Conservation (phyloP, 768 basidiomycete genomes). For the Hemileccinum rubropunctum region DNA sequence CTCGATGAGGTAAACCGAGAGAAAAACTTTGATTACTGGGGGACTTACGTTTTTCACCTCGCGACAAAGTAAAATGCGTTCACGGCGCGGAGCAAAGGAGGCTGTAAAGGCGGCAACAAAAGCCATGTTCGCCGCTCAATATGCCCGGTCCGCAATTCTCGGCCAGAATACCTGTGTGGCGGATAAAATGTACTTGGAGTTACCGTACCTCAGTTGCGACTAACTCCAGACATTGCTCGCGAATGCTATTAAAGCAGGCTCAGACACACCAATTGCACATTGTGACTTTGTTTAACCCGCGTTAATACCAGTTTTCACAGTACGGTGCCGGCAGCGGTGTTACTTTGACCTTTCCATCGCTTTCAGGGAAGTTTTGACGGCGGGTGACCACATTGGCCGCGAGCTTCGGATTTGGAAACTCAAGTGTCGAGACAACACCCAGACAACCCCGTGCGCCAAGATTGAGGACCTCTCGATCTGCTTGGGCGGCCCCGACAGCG, state of each 20-base stretch:
- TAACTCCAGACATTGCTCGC: neutral
- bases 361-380: neutral
- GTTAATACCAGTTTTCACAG: neutral
- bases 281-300: neutral
- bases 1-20: constrained; percentile 13
- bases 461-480: neutral
- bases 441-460: neutral
- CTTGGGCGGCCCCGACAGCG: constrained; percentile 1
- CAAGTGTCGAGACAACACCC: neutral
- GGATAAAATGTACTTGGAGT: no score
- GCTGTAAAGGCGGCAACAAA: constrained; percentile 13
- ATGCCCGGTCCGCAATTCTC: constrained; percentile 23
- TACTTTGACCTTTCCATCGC: neutral
- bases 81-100: constrained; percentile 20
- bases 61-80: constrained; percentile 13
- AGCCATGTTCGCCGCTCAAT: constrained; percentile 23
- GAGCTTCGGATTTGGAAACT: neutral
- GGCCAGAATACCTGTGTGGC: constrained; percentile 5
- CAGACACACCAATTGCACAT: neutral
- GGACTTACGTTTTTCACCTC: constrained; percentile 26
- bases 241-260: no score
- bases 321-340: neutral
- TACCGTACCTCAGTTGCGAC: no score
- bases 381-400: neutral
- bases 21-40: constrained; percentile 9